A percentile compares a stretch with the other conserved stretches of the same genome.
Conservation (phyloP, 2,329 filamentous ascomycete genomes). For the Lachnellula cervina region DNA sequence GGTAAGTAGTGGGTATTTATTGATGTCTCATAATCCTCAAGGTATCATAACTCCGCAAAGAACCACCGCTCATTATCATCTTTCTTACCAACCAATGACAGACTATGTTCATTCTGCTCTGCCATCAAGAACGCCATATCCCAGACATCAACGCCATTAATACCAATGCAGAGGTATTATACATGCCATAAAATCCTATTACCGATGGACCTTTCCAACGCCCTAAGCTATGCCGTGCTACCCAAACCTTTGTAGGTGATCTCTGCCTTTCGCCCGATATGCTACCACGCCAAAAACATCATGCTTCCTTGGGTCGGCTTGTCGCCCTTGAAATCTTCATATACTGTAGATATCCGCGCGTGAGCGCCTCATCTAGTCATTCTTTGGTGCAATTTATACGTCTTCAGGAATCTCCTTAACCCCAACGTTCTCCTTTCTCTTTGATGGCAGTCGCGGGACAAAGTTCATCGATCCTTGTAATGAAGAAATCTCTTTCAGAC, state of each 20-base stretch:
- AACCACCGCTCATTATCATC: neutral
- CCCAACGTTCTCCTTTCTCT: conserved; percentile 18
- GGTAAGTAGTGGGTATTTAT: neutral
- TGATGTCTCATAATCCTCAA: conserved; percentile 1
- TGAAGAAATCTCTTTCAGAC: conserved; percentile 34
- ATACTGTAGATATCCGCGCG: no score
- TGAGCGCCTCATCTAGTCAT: neutral
- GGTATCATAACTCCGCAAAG: conserved; percentile 1
- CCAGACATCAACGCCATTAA: neutral
- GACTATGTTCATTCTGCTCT: conserved; percentile 11
- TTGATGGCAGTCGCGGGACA: conserved; percentile 26
- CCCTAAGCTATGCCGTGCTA: neutral
- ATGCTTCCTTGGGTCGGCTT: neutral
- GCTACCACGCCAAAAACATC: neutral
- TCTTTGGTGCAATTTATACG: conserved; percentile 11
- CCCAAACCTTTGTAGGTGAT: neutral
- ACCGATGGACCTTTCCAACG: conserved; percentile 1
- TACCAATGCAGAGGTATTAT: conserved; percentile 11
- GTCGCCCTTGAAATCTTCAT: neutral
- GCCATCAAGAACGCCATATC: conserved; percentile 10
- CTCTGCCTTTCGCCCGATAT: neutral
- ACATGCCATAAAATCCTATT: conserved; percentile 8
- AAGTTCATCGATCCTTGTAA: conserved; percentile 31
- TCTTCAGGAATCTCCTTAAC: conserved; percentile 24
- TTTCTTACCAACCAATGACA: neutral